These are phyloP conservation scores for Cetraspora pellucida DNA, from an alignment of 192 early-diverging fungal genomes.

Conservation along the genomic window DNA sequence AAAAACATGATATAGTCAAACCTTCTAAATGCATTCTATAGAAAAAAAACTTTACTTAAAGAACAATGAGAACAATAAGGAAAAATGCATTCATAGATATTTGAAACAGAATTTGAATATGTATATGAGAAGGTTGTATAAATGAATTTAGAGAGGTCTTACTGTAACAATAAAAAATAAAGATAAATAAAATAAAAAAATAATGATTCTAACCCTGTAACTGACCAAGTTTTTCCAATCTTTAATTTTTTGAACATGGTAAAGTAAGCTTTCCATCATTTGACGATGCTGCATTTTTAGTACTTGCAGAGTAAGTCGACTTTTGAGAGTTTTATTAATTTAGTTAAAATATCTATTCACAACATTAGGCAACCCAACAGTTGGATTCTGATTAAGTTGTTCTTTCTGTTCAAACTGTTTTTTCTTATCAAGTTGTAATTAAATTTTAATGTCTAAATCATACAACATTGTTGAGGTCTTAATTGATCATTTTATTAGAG, in stretches of 20 bases:
- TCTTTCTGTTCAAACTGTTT: not conserved
- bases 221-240: too few relatives aligned
- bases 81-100: too few relatives aligned
- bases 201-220: too few relatives aligned
- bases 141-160: too few relatives aligned
- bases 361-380: not conserved
- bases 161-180: too few relatives aligned
- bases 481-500: too few relatives aligned
- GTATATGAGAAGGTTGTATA: too few relatives aligned
- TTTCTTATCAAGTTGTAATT: not conserved
- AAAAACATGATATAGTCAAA: not conserved
- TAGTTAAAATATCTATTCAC: not conserved
- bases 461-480: too few relatives aligned
- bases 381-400: too few relatives aligned
- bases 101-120: too few relatives aligned
- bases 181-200: not conserved
- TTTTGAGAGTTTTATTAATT: not conserved
- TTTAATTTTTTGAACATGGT: not conserved
- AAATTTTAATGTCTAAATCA: not conserved
- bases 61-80: too few relatives aligned
- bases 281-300: not conserved
- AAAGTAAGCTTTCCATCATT: constrained; percentile 12
- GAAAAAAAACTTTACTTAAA: not conserved
- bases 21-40: not conserved
- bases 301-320: not conserved